Base-by-base conservation (phyloP, 2,329 filamentous ascomycete genomes). In the Cyanodermella asteris region DNA sequence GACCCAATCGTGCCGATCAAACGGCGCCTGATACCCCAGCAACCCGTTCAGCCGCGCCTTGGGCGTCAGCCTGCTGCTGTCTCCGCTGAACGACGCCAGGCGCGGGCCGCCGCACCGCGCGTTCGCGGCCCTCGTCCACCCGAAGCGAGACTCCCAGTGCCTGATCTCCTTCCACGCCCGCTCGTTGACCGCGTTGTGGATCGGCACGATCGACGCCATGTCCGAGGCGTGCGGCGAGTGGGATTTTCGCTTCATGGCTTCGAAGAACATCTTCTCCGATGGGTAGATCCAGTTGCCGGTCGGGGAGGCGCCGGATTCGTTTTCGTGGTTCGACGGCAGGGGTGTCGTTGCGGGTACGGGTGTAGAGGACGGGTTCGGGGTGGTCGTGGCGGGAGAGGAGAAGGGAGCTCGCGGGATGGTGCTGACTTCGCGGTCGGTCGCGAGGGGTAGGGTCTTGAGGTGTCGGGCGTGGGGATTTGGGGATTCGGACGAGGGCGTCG, bases 141-240 rank as follows among this genome's bases (percentile, higher is more conserved):
- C 49, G 31, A 64, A 76, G 0, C 72, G 73, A 21, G 55, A 59
- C 51, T 97, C 87, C 87, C 87, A 97, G 22, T 9, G 13, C 64
- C 56, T 38, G 36, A 97, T 94, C 53, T 94, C 76, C 33, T 66
- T 60, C 87, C 87, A 97, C 1, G 87, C 87, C 20, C 78, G 62
- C 61, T 97, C 87, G 50, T 97, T 97, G 33, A 97, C 87, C 22
- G 87, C 87, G 46, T 97, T 97, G 53, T 97, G 87, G 40, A 94
- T 94, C 3, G 81, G 87, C 27, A 94, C 82, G 17, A 94, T 82
- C 17, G 76, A 76, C 40, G 66, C 72, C 72, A 93, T 93, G 49
- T 91, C 81, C 5, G 61, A 55, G 1, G 64, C 66, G 9, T 59
- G 55, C 16, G 64, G 71, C 31, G 70, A 66, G 53, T 81, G 72